Base-by-base conservation (phyloP, 192 early-diverging fungal species). In the Linnemannia exigua region DNA sequence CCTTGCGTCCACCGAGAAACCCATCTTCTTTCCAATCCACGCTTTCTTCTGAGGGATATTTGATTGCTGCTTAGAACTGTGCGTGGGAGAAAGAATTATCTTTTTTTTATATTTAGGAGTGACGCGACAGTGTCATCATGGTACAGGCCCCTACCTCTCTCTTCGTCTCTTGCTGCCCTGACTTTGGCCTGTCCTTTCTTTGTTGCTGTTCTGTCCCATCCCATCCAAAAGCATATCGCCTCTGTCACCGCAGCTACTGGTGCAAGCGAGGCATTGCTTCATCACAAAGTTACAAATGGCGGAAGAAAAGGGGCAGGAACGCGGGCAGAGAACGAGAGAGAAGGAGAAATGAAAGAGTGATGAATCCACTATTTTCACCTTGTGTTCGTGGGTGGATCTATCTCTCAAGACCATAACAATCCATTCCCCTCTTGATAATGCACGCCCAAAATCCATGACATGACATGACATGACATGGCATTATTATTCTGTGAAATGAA, bases 31-130 rank as follows among this genome's bases (percentile, higher is more conserved):
- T 58, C 50, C 19, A 22, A 7, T 52, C 50, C 50, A 20, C 50
- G 20, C 22, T 20, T 22, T 52, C n/a, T 25, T 31, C 58, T 63
- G 25, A 31, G 28, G 58, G 58, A 31, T 31, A 25, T 58, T 14
- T 15, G 58, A 63, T 63, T 63, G 58, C 58, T 8, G 31, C 58
- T 25, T 6, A 31, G 58, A 63, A 2, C 58, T 63, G 58, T 63
- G 58, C 58, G 58, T 63, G 58, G 58, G 58, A 63, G 58, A 63
- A 63, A 63, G 58, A 63, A 69, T 22, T 19, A 69, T 41, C 67
- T 19, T 69, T 69, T 36, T 38, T 25, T 38, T 69, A 69, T 38
- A 37, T 63, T 63, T 63, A 31, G 58, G 58, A 61, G 58, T 31
- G 58, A 63, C 28, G 58, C 58, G 28, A 63, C 58, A 28, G 58